phyloP scores from a whole-genome alignment of 768 basidiomycete genomes.

The Clitopilus hobsonii region DNA sequence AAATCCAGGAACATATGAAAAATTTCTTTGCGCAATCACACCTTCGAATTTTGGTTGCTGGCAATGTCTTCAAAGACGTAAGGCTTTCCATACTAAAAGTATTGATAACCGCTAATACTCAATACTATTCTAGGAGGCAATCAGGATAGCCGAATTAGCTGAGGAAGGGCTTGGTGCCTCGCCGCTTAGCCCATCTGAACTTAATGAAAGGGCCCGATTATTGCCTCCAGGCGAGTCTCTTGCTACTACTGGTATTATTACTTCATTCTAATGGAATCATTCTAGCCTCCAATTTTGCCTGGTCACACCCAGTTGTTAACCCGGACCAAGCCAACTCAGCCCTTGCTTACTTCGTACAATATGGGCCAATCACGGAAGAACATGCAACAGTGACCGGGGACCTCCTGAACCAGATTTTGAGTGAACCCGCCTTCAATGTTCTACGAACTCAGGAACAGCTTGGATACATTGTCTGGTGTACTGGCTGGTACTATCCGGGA shows the following conservation, averaged over 20 bases:
- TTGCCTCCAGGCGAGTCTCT: conserved; percentile 66
- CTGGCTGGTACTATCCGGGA: conserved; percentile 53
- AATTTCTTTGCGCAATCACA: conserved; percentile 60
- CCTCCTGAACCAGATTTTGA: conserved; percentile 77
- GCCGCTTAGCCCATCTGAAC: conserved; percentile 49
- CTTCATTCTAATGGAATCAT: conserved; percentile 9
- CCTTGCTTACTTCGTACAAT: conserved; percentile 79
- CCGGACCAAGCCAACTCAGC: conserved; percentile 84
- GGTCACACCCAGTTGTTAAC: conserved; percentile 68
- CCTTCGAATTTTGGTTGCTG: conserved; percentile 70
- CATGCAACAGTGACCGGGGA: conserved; percentile 59
- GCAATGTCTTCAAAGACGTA: conserved; percentile 84
- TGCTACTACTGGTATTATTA: too few relatives aligned
- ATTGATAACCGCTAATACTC: conserved; percentile 1
- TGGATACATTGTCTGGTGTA: conserved; percentile 82
- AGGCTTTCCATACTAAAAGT: conserved; percentile 18
- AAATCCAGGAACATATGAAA: conserved; percentile 59
- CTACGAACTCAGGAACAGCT: conserved; percentile 94
- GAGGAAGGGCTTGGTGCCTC: conserved; percentile 61
- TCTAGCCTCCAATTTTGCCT: conserved; percentile 67
- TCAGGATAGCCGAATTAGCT: conserved; percentile 62
- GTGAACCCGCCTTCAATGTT: conserved; percentile 89
- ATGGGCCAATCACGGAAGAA: conserved; percentile 65
- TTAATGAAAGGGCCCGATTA: conserved; percentile 55
- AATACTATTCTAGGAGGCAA: conserved; percentile 56